A percentile compares a stretch with the other conserved stretches of the same genome.
Conservation (phyloP, 2,329 filamentous ascomycete genomes). For the Fusarium praegraminearum region DNA sequence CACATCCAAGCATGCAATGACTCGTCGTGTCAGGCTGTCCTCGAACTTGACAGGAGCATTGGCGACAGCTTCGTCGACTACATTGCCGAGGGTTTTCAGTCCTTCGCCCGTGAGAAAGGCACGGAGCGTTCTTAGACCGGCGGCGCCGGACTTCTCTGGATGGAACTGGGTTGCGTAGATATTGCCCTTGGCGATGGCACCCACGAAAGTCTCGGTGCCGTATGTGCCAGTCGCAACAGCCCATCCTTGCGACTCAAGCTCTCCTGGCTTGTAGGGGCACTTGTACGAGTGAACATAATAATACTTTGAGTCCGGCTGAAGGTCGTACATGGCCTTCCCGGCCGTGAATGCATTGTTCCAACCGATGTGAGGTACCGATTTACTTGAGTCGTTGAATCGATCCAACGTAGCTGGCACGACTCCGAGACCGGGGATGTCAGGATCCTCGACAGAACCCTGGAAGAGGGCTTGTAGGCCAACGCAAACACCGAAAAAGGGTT, state of each 20-base stretch:
- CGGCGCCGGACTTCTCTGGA: slow-evolving; percentile 94
- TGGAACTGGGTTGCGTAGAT: slow-evolving; percentile 96
- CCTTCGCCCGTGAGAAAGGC: slow-evolving; percentile 85
- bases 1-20: slow-evolving; percentile 97
- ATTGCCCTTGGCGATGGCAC: slow-evolving; percentile 87
- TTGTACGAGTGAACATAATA: slow-evolving; percentile 99
- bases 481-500: slow-evolving; percentile 98
- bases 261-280: slow-evolving; percentile 77
- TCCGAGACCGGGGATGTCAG: slow-evolving; percentile 77
- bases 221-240: slow-evolving; percentile 91
- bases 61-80: slow-evolving; percentile 32
- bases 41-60: slow-evolving; percentile 39
- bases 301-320: slow-evolving; percentile 88
- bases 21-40: slow-evolving; percentile 87
- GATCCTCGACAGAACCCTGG: slow-evolving; percentile 83
- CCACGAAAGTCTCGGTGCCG: slow-evolving; percentile 89
- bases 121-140: slow-evolving; percentile 84
- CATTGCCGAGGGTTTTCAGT: slow-evolving; percentile 61
- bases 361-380: slow-evolving; percentile 98
- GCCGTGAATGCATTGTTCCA: slow-evolving; percentile 90
- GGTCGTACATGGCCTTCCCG: slow-evolving; percentile 74
- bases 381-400: slow-evolving; percentile 80
- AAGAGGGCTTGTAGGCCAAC: slow-evolving; percentile 94
- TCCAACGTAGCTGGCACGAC: slow-evolving; percentile 77
- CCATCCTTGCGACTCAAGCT: slow-evolving; percentile 87